Percentiles rank a stretch among this genome's conserved stretches.
Evolutionary conservation across 2,329 filamentous ascomycete species (phyloP).

Genomic region (Colletotrichum cereale): DNA sequence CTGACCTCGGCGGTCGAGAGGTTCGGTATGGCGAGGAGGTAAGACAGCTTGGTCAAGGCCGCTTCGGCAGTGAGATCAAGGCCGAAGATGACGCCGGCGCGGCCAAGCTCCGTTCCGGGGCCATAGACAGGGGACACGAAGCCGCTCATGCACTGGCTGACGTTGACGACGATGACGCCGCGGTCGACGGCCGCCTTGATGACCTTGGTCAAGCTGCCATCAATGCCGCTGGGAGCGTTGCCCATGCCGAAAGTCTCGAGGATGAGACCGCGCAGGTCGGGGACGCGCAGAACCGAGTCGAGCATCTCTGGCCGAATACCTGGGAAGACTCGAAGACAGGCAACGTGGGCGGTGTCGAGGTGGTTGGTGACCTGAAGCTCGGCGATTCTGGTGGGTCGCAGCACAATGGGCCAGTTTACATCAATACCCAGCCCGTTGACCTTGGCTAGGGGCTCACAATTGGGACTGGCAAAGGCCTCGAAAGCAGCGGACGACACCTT

Average conservation of each 20-base stretch:
- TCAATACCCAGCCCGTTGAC: conserved; percentile 85
- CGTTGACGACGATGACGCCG: conserved; percentile 88
- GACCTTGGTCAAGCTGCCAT: conserved; percentile 83
- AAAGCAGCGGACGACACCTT: conserved; percentile 91
- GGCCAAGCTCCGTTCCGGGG: conserved; percentile 80
- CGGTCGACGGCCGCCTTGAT: conserved; percentile 82
- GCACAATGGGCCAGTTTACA: conserved; percentile 83
- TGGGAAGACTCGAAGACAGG: conserved; percentile 89
- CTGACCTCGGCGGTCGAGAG: conserved; percentile 76
- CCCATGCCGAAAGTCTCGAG: conserved; percentile 95
- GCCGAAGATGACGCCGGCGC: conserved; percentile 89
- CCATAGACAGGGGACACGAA: conserved; percentile 85
- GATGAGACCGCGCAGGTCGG: conserved; percentile 84
- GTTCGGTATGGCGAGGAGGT: conserved; percentile 78
- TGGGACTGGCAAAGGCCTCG: conserved; percentile 90
- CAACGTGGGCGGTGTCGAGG: conserved; percentile 88
- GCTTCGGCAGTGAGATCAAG: conserved; percentile 92
- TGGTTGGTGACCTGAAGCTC: conserved; percentile 80
- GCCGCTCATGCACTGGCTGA: conserved; percentile 87
- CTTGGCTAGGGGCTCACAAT: conserved; percentile 82
- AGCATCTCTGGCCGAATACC: conserved; percentile 96
- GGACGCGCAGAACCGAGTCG: conserved; percentile 81
- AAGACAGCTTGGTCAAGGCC: conserved; percentile 90
- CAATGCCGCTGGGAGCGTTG: conserved; percentile 86
- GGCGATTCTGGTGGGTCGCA: conserved; percentile 79